A percentile compares a stretch with the other conserved stretches of the same genome.
Evolutionary conservation across 805 yeast species (phyloP).

Genomic region (Myxozyma neglecta): DNA sequence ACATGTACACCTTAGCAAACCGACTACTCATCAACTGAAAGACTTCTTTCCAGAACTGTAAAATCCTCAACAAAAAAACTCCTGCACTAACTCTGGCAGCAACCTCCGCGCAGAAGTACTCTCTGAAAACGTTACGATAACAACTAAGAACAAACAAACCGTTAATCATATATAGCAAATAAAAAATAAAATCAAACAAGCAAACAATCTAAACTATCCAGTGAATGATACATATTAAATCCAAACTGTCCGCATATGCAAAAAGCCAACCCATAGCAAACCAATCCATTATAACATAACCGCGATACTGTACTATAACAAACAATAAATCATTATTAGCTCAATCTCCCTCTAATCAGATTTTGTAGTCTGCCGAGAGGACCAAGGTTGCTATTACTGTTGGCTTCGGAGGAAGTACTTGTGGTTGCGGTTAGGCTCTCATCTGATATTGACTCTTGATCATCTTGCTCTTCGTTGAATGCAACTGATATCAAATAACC

Average conservation of each 20-base stretch:
- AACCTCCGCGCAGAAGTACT: background rate
- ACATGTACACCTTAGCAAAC: no score
- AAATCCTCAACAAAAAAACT: no score
- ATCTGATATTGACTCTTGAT: conserved; percentile 25
- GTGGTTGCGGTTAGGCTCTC: conserved; percentile 26
- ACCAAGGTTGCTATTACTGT: background rate
- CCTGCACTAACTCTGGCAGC: no score
- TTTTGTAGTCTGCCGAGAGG: conserved; percentile 18
- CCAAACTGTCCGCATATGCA: no score
- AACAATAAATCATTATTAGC: background rate
- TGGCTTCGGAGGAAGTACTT: conserved; percentile 2
- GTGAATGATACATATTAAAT: no score
- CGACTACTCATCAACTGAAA: no score
- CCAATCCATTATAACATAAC: background rate
- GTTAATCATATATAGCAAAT: background rate
- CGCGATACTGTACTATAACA: background rate
- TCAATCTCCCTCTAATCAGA: conserved; percentile 10
- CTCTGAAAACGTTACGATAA: background rate
- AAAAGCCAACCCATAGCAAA: background rate
- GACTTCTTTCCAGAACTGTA: no score
- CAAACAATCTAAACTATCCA: background rate
- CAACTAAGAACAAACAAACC: background rate
- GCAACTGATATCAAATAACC: conserved; percentile 22
- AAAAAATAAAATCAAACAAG: background rate
- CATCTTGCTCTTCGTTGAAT: conserved; percentile 18